These are phyloP conservation scores for Ligustrum vulgare DNA, from an alignment of 257 asterid species.

Conservation along the genomic window DNA sequence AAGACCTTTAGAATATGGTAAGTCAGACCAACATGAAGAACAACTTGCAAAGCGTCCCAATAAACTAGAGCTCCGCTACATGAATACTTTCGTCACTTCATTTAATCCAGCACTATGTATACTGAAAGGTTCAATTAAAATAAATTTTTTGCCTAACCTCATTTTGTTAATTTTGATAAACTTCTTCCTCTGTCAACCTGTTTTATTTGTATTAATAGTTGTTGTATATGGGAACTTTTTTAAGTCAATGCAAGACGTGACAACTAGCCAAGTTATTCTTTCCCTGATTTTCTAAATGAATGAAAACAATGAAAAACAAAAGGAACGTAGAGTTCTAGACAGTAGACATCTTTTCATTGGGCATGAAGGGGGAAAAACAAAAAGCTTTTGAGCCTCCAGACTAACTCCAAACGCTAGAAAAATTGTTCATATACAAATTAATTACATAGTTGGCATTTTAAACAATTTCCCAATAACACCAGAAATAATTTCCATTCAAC, in stretches of 20 bases:
- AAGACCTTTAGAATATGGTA: neutral
- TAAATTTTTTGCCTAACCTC: neutral
- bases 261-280: neutral
- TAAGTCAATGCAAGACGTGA: neutral
- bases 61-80: neutral
- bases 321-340: neutral
- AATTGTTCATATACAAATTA: slow-evolving; percentile 5
- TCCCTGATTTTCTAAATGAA: neutral
- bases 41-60: neutral
- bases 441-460: neutral
- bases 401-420: neutral
- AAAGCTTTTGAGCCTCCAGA: neutral
- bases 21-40: neutral
- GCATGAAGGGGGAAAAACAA: neutral
- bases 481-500: slow-evolving; percentile 6
- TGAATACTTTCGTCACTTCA: neutral
- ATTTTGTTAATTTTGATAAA: neutral
- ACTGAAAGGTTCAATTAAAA: neutral
- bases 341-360: neutral
- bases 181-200: neutral
- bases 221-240: neutral
- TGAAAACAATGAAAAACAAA: neutral
- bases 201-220: neutral
- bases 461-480: neutral
- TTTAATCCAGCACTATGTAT: neutral